Evolutionary conservation across 2,329 filamentous ascomycete genomes (phyloP).

Genomic region (Leptographium wingfieldii): DNA sequence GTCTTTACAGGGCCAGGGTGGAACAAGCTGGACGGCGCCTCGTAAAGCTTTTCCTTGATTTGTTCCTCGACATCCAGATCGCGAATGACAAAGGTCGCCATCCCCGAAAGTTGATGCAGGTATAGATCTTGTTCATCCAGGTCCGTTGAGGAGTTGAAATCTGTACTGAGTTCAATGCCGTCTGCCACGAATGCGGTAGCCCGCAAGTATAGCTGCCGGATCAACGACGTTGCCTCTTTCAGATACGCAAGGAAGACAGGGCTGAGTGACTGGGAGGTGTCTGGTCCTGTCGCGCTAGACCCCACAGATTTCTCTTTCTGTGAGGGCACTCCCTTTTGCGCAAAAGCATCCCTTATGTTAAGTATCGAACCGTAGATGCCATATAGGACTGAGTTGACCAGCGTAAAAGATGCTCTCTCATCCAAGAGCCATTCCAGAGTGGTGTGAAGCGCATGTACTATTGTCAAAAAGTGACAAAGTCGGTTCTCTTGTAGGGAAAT

Average conservation of each 20-base stretch:
- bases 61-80: conserved; percentile 17
- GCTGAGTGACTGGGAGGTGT: background rate
- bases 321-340: conserved; percentile 7
- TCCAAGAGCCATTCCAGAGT: conserved; percentile 25
- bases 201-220: conserved; percentile 28
- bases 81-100: conserved; percentile 18
- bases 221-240: conserved; percentile 24
- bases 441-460: conserved; percentile 11
- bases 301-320: background rate
- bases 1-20: background rate
- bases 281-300: background rate
- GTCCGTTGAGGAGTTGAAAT: conserved; percentile 8
- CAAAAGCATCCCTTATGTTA: conserved; percentile 25
- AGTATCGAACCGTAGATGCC: conserved; percentile 21
- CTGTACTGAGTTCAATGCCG: conserved; percentile 5
- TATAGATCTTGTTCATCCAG: conserved; percentile 10
- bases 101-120: conserved; percentile 16
- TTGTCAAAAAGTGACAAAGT: conserved; percentile 13
- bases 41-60: conserved; percentile 12
- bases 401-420: conserved; percentile 17
- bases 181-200: conserved; percentile 16
- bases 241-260: conserved; percentile 21
- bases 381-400: conserved; percentile 26
- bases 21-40: conserved; percentile 17
- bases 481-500: conserved; percentile 3